Base-by-base conservation (phyloP, 768 basidiomycete genomes). In the Cystobasidium ongulense region DNA sequence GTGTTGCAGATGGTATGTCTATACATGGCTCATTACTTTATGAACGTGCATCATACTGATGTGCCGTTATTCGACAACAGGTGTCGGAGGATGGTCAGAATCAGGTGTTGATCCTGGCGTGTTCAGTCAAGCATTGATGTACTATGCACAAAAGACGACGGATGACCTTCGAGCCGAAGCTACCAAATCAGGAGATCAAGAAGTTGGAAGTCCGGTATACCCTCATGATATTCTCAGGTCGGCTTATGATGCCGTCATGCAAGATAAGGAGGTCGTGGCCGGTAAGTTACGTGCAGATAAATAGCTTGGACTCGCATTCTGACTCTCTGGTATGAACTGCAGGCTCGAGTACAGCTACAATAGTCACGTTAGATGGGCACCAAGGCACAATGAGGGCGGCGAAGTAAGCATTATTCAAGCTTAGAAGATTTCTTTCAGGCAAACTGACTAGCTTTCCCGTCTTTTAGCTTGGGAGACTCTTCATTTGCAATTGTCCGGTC, bases 81-180 rank as follows among this genome's bases (percentile, higher is more conserved):
- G 57, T 15, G 93, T 96, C 1, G 92, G 92, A 1, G 92, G 93
- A 38, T 96, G 93, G 93, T 85, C 86, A 53, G 86, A 88, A 52
- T 86, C 86, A 36, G 89, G 91, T n/a, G 86, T 91, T 64, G 92
- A 95, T 81, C 91, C 91, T 0, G 88, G 91, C 0, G 82, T 94
- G 52, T 96, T 94, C 83, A 88, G 91, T 1, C 92, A 95, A 81
- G 86, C 91, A 0, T 83, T 96, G 68, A 92, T 93, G 89, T 88
- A 90, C 81, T 79, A 80, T 54, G 71, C 10, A 38, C 39, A 41
- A 27, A 27, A 50, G 8, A 31, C 52, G 33, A 61, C 71, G 11
- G 61, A 63, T 21, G 38, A 59, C 18, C 53, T 71, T 1, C 31
- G 38, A 10, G 29, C 2, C 3, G 52, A 43, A 52, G 21, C 29